Percentiles rank a stretch among this genome's conserved stretches.
Conservation (phyloP, 441 rosid species). For the Pelargonium cotyledonis region DNA sequence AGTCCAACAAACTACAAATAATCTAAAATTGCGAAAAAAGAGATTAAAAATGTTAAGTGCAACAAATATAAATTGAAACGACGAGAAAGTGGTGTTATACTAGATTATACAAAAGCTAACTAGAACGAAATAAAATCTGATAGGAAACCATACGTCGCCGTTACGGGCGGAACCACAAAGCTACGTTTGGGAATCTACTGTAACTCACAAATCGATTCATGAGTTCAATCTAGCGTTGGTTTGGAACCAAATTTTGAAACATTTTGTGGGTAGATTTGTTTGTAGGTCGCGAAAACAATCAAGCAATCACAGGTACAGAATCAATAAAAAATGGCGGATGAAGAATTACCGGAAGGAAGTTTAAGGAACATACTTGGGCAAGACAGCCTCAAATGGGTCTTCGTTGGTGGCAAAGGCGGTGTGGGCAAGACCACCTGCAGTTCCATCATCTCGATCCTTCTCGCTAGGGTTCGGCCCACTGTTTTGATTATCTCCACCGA, state of each 20-base stretch:
- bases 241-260: background rate
- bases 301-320: background rate
- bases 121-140: too few species aligned
- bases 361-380: constrained; percentile 70
- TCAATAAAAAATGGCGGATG: constrained; percentile 28
- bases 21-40: too few species aligned
- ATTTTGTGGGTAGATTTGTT: background rate
- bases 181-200: background rate
- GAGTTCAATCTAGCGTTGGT: background rate
- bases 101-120: too few species aligned
- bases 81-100: too few species aligned
- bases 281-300: background rate
- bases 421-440: constrained; percentile 98
- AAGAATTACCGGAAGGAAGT: constrained; percentile 58
- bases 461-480: constrained; percentile 74
- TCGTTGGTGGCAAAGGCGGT: constrained; percentile 98
- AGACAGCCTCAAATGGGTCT: constrained; percentile 88
- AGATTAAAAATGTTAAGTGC: too few species aligned
- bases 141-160: too few species aligned
- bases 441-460: constrained; percentile 71
- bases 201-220: background rate
- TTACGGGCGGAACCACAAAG: background rate
- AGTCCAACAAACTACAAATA: too few species aligned
- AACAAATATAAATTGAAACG: too few species aligned
- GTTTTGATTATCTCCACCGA: constrained; percentile 97